Conservation (phyloP, 2,329 filamentous ascomycete genomes). For the Trichophyton equinum region DNA sequence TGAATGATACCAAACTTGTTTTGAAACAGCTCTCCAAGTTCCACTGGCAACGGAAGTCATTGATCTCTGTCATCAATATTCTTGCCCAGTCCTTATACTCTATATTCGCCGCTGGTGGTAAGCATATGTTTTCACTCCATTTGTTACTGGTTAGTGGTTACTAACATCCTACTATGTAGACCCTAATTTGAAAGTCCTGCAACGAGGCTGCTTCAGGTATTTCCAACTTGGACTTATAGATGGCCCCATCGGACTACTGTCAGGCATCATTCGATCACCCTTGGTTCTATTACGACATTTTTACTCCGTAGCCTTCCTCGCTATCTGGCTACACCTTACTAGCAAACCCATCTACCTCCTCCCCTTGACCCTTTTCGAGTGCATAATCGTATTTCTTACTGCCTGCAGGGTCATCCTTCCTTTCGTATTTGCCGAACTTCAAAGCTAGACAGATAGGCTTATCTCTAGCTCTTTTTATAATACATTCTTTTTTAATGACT, state of each 20-base stretch:
- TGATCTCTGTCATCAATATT: slow-evolving; percentile 87
- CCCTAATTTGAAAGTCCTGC: slow-evolving; percentile 62
- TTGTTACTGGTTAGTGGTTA: not conserved
- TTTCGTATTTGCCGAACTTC: slow-evolving; percentile 60
- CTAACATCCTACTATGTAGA: slow-evolving; percentile 31
- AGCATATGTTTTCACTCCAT: slow-evolving; percentile 9
- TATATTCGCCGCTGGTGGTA: slow-evolving; percentile 72
- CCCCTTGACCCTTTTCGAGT: slow-evolving; percentile 53
- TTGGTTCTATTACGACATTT: slow-evolving; percentile 79
- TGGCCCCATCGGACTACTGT: slow-evolving; percentile 69
- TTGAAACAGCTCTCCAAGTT: slow-evolving; percentile 58
- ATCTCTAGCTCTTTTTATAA: not conserved
- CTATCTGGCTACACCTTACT: slow-evolving; percentile 58
- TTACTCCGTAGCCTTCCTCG: slow-evolving; percentile 80
- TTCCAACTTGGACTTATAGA: slow-evolving; percentile 65
- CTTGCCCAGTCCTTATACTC: slow-evolving; percentile 88
- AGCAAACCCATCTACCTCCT: slow-evolving; percentile 42
- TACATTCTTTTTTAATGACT: not conserved
- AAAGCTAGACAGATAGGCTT: not conserved
- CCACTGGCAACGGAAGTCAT: slow-evolving; percentile 74
- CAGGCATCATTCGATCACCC: slow-evolving; percentile 66
- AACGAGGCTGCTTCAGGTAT: slow-evolving; percentile 84
- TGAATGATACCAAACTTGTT: slow-evolving; percentile 56
- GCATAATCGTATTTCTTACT: slow-evolving; percentile 61
- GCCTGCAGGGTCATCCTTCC: slow-evolving; percentile 74